Base-by-base conservation (phyloP, 208 protist genomes). In the Naegleria fowleri region DNA sequence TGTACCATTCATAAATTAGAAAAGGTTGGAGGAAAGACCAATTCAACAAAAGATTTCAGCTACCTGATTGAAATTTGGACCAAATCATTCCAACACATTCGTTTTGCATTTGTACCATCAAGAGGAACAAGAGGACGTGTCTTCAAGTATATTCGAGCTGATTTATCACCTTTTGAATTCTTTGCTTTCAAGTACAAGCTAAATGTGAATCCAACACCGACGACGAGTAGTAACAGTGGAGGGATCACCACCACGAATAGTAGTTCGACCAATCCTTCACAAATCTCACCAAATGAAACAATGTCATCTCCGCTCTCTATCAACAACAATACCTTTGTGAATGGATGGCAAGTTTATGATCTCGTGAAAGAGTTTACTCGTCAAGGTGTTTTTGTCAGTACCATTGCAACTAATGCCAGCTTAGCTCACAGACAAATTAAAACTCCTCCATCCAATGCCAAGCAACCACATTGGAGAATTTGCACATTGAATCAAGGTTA, bases 261-360 rank as follows among this genome's bases (percentile, higher is more conserved):
- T 2, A 29, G 13, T 67, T 2, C 6, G 19, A 48, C 5, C 43
- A 48, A 48, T 48, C 43, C 43, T 48, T 48, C 43, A 48, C 43
- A 48, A 36, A 79, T 19, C 36, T 33, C 16, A 79, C 9, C 67
- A 29, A 79, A 79, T 36, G 16, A n/a, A 25, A 36, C 67, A 6
- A 75, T 48, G 1, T 7, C 19, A 29, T 67, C 11, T 67, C 3
- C 55, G 6, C 11, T 29, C 19, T 67, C 11, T 19, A 29, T 4
- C 55, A 67, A 67, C 55, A 38, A 0, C n/a, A 39, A 38, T 5
- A 39, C 4, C 6, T 88, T 13, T n/a, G 5, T 89, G 25, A 29
- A 89, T 40, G 86, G 86, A 22, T 89, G 86, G 86, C 36, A 67
- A 29, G 33, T 89, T 6, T 89, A 67, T 67, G 86, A 89, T 67